Conservation (phyloP, 306 rosid genomes). For the Medicago lupulina region DNA sequence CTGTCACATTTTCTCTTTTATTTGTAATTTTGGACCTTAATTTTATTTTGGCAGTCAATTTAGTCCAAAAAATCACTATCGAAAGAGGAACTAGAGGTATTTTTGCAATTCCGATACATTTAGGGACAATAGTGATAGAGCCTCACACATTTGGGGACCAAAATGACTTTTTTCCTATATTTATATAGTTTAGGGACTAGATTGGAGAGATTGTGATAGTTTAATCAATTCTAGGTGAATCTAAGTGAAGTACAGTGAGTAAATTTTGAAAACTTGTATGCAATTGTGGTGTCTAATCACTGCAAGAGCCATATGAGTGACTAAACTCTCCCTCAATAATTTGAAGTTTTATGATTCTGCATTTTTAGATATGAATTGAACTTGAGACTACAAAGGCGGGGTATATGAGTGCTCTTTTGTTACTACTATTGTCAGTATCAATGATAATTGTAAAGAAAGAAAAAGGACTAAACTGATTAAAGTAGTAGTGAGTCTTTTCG, state of each 20-base stretch:
- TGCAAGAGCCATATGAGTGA: background rate
- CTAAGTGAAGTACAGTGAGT: conserved; percentile 4
- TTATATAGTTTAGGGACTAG: background rate
- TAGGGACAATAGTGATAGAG: too few species aligned
- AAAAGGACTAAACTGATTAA: background rate
- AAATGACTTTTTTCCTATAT: too few species aligned
- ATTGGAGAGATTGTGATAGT: background rate
- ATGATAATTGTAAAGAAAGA: background rate
- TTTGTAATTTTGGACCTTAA: too few species aligned
- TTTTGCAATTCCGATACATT: too few species aligned
- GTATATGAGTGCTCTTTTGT: background rate
- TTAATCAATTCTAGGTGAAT: background rate
- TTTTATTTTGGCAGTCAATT: too few species aligned
- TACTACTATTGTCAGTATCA: background rate
- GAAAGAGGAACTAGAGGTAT: too few species aligned
- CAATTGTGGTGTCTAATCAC: background rate
- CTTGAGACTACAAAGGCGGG: background rate
- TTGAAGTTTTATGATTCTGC: background rate
- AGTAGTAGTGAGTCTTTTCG: background rate
- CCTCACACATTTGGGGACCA: too few species aligned
- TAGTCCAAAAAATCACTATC: too few species aligned
- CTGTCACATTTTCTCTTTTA: too few species aligned
- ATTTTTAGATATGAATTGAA: background rate
- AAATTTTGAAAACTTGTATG: background rate
- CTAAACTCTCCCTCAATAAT: background rate